Evolutionary conservation across 495 filamentous ascomycete species (phyloP).

Genomic region (Neurospora pannonica): DNA sequence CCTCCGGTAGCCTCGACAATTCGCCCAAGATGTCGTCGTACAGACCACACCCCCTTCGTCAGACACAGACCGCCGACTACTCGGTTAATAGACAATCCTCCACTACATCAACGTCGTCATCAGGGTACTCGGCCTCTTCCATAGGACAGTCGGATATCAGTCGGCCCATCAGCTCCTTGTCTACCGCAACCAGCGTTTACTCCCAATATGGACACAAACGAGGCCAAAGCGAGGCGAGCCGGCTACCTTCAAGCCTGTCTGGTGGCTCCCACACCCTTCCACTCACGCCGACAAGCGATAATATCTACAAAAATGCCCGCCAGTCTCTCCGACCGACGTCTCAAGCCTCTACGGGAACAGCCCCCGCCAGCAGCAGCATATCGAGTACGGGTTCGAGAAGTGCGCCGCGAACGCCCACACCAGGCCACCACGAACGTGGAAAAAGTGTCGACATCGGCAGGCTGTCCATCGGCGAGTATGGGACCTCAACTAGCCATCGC

Average conservation of each 20-base stretch:
- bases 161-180: constrained; percentile 60
- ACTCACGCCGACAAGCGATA: constrained; percentile 39
- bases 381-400: constrained; percentile 4
- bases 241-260: constrained; percentile 32
- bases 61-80: constrained; percentile 56
- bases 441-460: constrained; percentile 43
- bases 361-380: constrained; percentile 16
- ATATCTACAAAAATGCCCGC: constrained; percentile 58
- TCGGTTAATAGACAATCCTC: constrained; percentile 62
- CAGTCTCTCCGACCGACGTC: constrained; percentile 71
- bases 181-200: constrained; percentile 59
- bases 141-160: constrained; percentile 53
- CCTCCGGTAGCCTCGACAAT: constrained; percentile 11
- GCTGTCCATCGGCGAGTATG: constrained; percentile 29
- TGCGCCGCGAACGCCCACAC: background rate
- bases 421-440: constrained; percentile 32
- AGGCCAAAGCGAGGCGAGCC: constrained; percentile 62
- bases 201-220: constrained; percentile 55
- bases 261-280: constrained; percentile 26
- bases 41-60: constrained; percentile 47
- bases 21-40: constrained; percentile 29
- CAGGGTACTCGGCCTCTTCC: constrained; percentile 62
- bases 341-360: constrained; percentile 47
- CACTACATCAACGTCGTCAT: constrained; percentile 69
- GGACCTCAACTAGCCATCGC: constrained; percentile 13